These are phyloP conservation scores for Aspergillus amoenus DNA, from an alignment of 2,329 filamentous ascomycete genomes.

Conservation along the genomic window DNA sequence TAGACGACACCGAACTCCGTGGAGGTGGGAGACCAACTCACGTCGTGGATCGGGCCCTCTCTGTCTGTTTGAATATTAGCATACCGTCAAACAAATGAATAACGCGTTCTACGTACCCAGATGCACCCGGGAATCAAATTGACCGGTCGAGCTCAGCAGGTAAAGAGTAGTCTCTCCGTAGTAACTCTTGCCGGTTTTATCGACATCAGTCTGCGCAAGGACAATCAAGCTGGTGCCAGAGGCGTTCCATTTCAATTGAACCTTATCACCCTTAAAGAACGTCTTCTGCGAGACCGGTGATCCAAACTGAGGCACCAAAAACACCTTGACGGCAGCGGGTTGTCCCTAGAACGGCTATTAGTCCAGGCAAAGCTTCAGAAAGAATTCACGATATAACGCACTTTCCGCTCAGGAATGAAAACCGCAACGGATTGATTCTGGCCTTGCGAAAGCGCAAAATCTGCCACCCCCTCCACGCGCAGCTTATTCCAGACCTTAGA, in stretches of 20 bases:
- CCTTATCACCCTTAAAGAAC: constrained; percentile 99
- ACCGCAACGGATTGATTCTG: constrained; percentile 90
- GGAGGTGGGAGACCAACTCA: constrained; percentile 96
- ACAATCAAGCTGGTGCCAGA: constrained; percentile 89
- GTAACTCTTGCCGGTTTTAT: constrained; percentile 98
- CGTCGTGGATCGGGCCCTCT: constrained; percentile 96
- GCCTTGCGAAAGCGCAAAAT: constrained; percentile 87
- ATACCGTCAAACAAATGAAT: not conserved
- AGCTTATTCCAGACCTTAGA: constrained; percentile 92
- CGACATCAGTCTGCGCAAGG: constrained; percentile 94
- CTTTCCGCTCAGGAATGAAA: constrained; percentile 94
- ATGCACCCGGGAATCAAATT: constrained; percentile 86
- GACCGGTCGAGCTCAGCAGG: constrained; percentile 84
- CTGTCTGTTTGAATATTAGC: constrained; percentile 62
- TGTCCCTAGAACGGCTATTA: constrained; percentile 62
- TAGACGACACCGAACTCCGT: constrained; percentile 98
- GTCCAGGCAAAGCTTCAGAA: not conserved
- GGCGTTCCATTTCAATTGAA: constrained; percentile 97
- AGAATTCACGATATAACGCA: constrained; percentile 40
- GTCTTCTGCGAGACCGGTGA: constrained; percentile 91
- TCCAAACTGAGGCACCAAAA: constrained; percentile 84
- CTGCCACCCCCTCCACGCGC: constrained; percentile 81
- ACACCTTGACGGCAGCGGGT: constrained; percentile 91
- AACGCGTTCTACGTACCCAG: constrained; percentile 51
- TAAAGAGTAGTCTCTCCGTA: constrained; percentile 98